These are phyloP conservation scores for Apiospora pterosperma DNA, from an alignment of 2,329 filamentous ascomycete genomes.

Conservation along the genomic window DNA sequence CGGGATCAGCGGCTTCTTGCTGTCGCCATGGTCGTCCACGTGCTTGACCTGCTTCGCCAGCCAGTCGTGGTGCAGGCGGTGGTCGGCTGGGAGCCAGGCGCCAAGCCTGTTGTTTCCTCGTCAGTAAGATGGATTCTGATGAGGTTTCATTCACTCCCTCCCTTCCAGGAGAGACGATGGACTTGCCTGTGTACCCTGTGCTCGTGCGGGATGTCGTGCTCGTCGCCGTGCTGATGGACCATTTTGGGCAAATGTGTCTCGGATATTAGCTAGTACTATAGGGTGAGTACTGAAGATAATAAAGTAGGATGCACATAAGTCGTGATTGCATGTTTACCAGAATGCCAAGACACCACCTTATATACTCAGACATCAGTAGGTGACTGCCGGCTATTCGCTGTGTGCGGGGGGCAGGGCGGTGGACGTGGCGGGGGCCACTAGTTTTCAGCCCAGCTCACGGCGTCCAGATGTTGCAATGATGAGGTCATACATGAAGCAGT, in stretches of 20 bases:
- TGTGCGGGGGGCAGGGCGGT: neutral
- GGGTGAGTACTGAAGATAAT: neutral
- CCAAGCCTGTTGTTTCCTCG: conserved; percentile 30
- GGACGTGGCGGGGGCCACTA: neutral
- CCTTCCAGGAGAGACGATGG: neutral
- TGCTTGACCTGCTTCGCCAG: conserved; percentile 53
- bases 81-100: conserved; percentile 62
- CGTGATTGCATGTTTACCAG: neutral
- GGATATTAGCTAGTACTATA: neutral
- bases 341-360: conserved; percentile 3
- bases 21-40: conserved; percentile 45
- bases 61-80: conserved; percentile 60
- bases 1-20: conserved; percentile 46
- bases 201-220: conserved; percentile 48
- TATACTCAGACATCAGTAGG: too few relatives aligned
- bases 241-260: conserved; percentile 27
- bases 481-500: neutral
- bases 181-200: conserved; percentile 43
- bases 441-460: neutral
- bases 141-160: neutral
- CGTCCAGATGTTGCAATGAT: neutral
- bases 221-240: conserved; percentile 48
- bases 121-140: neutral
- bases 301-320: neutral
- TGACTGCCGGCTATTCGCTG: neutral